Evolutionary conservation across 108 stramenopile species (phyloP), one percentile per base, ranked within the genome.

Genomic region (Cyclostephanos invisitatus): DNA sequence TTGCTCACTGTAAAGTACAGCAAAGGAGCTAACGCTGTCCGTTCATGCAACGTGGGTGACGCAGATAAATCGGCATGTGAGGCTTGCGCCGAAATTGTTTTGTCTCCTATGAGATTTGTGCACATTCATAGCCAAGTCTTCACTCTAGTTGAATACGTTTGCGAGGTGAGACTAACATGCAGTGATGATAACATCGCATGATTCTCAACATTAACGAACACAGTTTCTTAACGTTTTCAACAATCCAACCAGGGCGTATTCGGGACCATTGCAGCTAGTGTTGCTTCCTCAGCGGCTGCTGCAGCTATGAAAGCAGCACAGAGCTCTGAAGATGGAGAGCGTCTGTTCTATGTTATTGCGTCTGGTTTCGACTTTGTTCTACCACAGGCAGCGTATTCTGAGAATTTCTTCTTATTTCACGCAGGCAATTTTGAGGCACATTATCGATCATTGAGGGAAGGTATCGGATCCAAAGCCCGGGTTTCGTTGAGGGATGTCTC

Each of bases 101-200:
- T 95, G 2, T 95, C 91, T 27, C 90, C 91, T 2, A 89, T 95
- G 85, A 77, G 87, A 12, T 84, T 91, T 59, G 87, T 87, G 17
- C 86, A 85, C 74, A 73, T 95, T 22, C 94, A 95, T 37, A 69
- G 88, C 36, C 91, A 92, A 66, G 78, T 92, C 1, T 72, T 95
- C 70, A 83, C 91, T 15, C 74, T 95, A 5, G 79, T 85, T 28
- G 90, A 92, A 50, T 95, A 95, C 71, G 70, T 87, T 22, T 89
- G 86, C 7, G 94, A 92, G 24, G 56, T 57, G 29, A 57, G 56
- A 17, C 56, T 12, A 21, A 11, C 29, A 29, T 29, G 27, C 1
- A 54, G 7, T 54, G 53, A 3, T 32, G 44, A 1, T 3, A 46
- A 32, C 51, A 53, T 18, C 18, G 14, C n/a, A 20, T 24, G 20